Percentiles rank a stretch among this genome's conserved stretches.
phyloP scores from a whole-genome alignment of 2,329 filamentous ascomycete genomes.

The Gremmenia infestans region DNA sequence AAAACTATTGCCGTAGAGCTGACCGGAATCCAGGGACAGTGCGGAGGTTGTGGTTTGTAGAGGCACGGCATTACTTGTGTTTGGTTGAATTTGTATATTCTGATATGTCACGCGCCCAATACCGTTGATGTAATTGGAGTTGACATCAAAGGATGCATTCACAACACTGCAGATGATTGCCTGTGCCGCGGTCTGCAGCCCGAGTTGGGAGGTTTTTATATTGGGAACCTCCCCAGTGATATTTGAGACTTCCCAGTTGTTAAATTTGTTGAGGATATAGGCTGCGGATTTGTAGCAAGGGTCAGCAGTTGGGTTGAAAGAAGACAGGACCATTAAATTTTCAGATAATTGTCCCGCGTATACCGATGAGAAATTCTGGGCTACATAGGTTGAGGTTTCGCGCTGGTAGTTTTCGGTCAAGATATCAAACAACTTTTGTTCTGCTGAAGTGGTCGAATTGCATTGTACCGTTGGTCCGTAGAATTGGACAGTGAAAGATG shows the following conservation, averaged over 20 bases:
- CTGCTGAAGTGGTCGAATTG: neutral
- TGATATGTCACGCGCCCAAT: neutral
- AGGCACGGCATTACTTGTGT: too few species aligned
- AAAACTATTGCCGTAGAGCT: neutral
- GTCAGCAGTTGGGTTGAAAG: too few species aligned
- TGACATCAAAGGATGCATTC: slow-evolving; percentile 16
- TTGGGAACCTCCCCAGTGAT: neutral
- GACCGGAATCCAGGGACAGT: neutral
- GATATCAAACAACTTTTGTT: slow-evolving; percentile 4
- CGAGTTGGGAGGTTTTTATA: slow-evolving; percentile 3
- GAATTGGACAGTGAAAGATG: slow-evolving; percentile 14
- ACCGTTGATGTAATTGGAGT: slow-evolving; percentile 6
- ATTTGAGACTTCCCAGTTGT: neutral
- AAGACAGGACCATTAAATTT: too few species aligned
- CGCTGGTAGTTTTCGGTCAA: too few species aligned
- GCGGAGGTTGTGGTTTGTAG: neutral
- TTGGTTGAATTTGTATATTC: too few species aligned
- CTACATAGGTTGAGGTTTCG: too few species aligned
- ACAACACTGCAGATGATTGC: slow-evolving; percentile 9
- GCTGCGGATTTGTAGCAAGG: too few species aligned
- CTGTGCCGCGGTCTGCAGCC: slow-evolving; percentile 11
- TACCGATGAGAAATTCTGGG: too few species aligned
- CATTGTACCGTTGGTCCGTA: slow-evolving; percentile 16
- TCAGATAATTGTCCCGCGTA: neutral
- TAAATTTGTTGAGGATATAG: neutral